Evolutionary conservation across 345 rosid species (phyloP).

Genomic region (Aurinia saxatilis): DNA sequence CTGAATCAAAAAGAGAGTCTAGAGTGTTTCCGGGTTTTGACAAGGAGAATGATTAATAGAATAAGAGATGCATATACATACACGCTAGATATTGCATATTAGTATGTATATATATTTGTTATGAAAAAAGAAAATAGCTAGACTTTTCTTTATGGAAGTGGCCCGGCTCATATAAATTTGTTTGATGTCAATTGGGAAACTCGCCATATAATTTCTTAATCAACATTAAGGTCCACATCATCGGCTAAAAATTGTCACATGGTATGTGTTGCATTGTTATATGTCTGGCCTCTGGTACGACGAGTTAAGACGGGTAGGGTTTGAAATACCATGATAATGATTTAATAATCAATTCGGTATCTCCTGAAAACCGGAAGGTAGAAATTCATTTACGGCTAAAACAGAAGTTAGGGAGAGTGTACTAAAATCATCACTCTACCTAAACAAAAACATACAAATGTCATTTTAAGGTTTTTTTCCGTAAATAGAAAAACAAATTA

Average conservation of each 20-base stretch:
- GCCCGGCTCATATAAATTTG: too few relatives aligned
- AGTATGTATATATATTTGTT: not conserved
- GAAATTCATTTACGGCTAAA: too few relatives aligned
- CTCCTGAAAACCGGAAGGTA: too few relatives aligned
- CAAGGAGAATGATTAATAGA: conserved; percentile 7
- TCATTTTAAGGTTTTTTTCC: too few relatives aligned
- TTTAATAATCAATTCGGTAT: not conserved
- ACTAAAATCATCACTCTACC: too few relatives aligned
- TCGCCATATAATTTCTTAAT: conserved; percentile 9
- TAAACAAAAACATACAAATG: too few relatives aligned
- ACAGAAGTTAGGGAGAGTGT: too few relatives aligned
- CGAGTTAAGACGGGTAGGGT: conserved; percentile 18
- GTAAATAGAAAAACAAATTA: too few relatives aligned
- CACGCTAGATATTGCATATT: not conserved
- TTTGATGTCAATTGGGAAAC: conserved; percentile 16
- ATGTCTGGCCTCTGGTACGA: conserved; percentile 17
- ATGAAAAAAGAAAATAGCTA: too few relatives aligned
- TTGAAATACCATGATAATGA: conserved; percentile 3
- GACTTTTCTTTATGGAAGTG: conserved; percentile 11
- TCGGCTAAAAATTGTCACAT: conserved; percentile 16
- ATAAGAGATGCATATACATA: not conserved
- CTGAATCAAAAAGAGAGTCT: too few relatives aligned
- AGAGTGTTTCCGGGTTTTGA: too few relatives aligned
- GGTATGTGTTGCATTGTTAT: conserved; percentile 16
- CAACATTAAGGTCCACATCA: conserved; percentile 21